Evolutionary conservation across 768 basidiomycete genomes (phyloP), one percentile per base, ranked within the genome.

Genomic region (Pleurotus sapidus): DNA sequence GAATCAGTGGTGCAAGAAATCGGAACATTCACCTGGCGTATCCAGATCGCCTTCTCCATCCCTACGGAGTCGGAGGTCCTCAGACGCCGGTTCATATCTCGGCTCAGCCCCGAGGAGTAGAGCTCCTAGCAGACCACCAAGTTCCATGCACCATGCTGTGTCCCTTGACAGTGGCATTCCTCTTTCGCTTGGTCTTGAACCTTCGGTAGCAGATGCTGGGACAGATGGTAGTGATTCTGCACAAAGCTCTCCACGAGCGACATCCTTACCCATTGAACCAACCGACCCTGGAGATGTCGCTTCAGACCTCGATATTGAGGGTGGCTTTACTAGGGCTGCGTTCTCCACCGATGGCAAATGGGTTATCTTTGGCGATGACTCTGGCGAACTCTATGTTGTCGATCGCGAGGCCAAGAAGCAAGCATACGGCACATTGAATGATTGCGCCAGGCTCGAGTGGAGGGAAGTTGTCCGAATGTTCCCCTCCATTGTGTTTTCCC

Each of bases 401-500:
- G 27, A 50, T 34, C 23, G 49, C 11, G 27, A 50, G 11, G 27
- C 49, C 37, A n/a, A 15, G 14, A 20, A 27, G 5, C 23, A n/a
- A 20, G 6, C 27, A n/a, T 50, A 50, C n/a, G 9, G 9, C n/a
- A 20, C 30, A 2, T 4, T 50, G 30, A 11, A 50, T 15, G 24
- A 50, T 15, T 50, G 49, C n/a, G 8, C 49, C 20, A 20, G 15
- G 4, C 49, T 50, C 18, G 25, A 50, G 27, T 50, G 49, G 49
- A 24, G 49, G 15, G 49, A 50, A 27, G 49, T 50, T 9, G 49
- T 50, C 6, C 23, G 49, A 30, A 50, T 50, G 49, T 50, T 50
- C 49, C 18, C 49, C 15, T 50, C 49, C 25, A 50, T 57, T 38
- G 47, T 40, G 3, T 57, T 57, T 48, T 57, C 56, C 17, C 47